These are phyloP conservation scores for Saccharomycopsis synnaedendra DNA, from an alignment of 805 yeast genomes.

Conservation along the genomic window DNA sequence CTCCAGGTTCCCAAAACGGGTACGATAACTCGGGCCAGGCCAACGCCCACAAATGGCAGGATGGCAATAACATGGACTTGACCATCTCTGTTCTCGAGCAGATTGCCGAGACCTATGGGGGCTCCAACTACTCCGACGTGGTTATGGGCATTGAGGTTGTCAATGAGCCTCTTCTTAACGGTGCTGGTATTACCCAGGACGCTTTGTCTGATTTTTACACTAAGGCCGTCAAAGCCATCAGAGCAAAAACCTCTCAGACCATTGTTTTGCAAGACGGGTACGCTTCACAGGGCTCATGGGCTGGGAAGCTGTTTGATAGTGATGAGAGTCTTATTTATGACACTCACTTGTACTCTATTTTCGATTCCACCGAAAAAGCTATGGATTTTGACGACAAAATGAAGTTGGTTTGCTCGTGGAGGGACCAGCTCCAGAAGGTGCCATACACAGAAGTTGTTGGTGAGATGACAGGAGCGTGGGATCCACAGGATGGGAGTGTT, in stretches of 20 bases:
- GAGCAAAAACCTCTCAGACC: slow-evolving; percentile 28
- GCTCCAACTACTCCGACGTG: slow-evolving; percentile 36
- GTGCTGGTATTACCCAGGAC: slow-evolving; percentile 32
- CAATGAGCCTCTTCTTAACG: slow-evolving; percentile 59
- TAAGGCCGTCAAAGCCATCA: slow-evolving; percentile 32
- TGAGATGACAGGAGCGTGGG: slow-evolving; percentile 17
- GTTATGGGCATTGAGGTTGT: slow-evolving; percentile 58
- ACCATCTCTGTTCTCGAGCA: slow-evolving; percentile 39
- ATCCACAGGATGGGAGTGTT: slow-evolving; percentile 6
- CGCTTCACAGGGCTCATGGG: slow-evolving; percentile 43
- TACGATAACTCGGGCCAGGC: slow-evolving; percentile 72
- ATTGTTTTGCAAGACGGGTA: slow-evolving; percentile 63
- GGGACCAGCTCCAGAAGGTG: slow-evolving; percentile 11
- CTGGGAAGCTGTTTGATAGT: slow-evolving; percentile 19
- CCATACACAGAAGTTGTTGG: slow-evolving; percentile 13
- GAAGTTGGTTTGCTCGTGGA: slow-evolving; percentile 16
- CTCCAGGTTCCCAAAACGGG: slow-evolving; percentile 80
- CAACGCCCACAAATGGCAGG: slow-evolving; percentile 33
- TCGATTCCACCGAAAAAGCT: slow-evolving; percentile 7
- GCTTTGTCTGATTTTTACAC: slow-evolving; percentile 30
- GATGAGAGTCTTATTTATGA: slow-evolving; percentile 10
- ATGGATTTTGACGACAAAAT: slow-evolving; percentile 15
- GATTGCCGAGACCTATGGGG: slow-evolving; percentile 46
- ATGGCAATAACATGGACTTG: slow-evolving; percentile 26
- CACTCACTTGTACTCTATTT: slow-evolving; percentile 16